phyloP scores from a whole-genome alignment of 148 eudicot genomes.

The Rhododendron mucronatum region DNA sequence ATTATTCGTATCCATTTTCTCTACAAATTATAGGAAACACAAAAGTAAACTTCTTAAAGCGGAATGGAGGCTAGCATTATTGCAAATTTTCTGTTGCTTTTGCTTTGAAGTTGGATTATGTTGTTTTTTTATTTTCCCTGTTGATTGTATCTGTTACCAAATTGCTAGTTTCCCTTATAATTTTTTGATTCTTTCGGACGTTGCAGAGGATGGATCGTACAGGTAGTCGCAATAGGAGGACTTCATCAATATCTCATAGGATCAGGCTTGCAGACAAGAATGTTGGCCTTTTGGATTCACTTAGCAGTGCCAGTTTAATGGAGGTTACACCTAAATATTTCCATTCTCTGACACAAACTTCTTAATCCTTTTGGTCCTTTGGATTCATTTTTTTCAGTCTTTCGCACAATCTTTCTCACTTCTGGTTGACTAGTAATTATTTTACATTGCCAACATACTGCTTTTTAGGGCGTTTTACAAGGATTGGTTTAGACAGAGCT shows the following conservation, averaged over 20 bases:
- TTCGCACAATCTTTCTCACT: background rate
- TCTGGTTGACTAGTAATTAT: background rate
- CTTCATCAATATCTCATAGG: conserved; percentile 48
- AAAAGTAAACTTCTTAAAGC: background rate
- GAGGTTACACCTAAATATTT: conserved; percentile 45
- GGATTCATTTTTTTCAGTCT: background rate
- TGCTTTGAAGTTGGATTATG: conserved; percentile 3
- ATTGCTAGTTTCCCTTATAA: background rate
- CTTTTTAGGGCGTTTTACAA: background rate
- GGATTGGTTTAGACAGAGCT: background rate
- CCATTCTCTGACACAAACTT: background rate
- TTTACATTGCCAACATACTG: background rate
- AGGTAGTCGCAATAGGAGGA: conserved; percentile 45
- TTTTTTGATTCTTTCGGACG: background rate
- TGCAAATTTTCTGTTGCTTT: background rate
- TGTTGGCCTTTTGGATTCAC: conserved; percentile 46
- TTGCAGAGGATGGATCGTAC: conserved; percentile 64
- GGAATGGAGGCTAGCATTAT: background rate
- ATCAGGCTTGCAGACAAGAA: conserved; percentile 34
- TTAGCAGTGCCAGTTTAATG: conserved; percentile 66
- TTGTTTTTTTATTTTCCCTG: background rate
- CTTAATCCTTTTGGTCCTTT: background rate
- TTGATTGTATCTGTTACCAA: background rate
- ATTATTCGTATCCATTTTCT: background rate
- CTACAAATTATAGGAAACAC: background rate